Percentiles rank a stretch among this genome's conserved stretches.
phyloP scores from a whole-genome alignment of 441 rosid genomes.

The Pelargonium australe region DNA sequence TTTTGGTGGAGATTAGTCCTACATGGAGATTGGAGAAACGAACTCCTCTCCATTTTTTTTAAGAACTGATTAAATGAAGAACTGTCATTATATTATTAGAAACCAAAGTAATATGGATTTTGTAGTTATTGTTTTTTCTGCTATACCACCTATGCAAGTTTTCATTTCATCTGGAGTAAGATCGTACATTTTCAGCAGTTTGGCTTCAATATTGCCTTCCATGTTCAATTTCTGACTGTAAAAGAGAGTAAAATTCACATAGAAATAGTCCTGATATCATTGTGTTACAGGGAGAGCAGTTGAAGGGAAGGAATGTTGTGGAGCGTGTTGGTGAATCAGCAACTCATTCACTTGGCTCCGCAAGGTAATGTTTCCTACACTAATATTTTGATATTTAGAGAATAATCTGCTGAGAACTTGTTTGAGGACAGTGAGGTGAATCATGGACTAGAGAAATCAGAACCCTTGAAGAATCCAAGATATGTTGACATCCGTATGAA shows the following conservation, averaged over 20 bases:
- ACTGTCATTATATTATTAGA: background rate
- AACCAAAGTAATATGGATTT: background rate
- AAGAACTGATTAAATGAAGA: background rate
- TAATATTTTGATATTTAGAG: background rate
- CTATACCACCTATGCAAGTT: background rate
- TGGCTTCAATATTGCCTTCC: background rate
- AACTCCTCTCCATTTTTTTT: background rate
- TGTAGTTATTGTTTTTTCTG: background rate
- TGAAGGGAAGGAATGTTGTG: constrained; percentile 40
- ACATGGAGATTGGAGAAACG: background rate
- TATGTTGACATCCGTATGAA: constrained; percentile 61
- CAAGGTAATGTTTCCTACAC: constrained; percentile 30
- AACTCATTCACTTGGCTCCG: constrained; percentile 32
- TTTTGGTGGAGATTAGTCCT: background rate
- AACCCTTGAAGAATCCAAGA: constrained; percentile 44
- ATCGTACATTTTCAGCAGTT: background rate
- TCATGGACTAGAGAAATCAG: constrained; percentile 46
- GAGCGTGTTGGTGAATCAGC: constrained; percentile 54
- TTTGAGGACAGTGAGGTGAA: constrained; percentile 28
- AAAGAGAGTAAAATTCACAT: background rate
- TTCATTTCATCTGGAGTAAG: background rate
- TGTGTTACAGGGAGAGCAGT: constrained; percentile 68
- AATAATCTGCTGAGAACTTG: constrained; percentile 20
- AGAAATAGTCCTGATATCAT: background rate
- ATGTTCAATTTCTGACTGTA: background rate